Conservation (phyloP, 2,329 filamentous ascomycete genomes). For the Botryotinia calthae region DNA sequence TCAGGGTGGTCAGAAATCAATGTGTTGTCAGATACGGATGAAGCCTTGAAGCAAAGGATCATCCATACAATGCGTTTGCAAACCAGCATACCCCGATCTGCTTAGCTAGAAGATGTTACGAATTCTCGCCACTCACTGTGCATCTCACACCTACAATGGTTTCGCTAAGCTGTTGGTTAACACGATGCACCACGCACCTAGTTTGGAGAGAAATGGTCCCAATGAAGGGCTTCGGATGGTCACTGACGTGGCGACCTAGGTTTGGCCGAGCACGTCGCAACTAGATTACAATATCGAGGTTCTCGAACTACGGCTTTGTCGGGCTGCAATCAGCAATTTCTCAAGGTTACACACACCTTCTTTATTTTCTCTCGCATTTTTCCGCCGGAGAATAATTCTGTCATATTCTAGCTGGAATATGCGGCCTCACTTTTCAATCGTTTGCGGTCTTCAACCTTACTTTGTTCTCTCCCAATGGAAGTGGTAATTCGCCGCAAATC, state of each 20-base stretch:
- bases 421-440: constrained; percentile 15
- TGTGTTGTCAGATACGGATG: constrained; percentile 36
- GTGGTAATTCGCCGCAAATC: constrained; percentile 12
- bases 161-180: constrained; percentile 22
- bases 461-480: constrained; percentile 3
- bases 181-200: constrained; percentile 18
- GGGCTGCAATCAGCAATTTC: constrained; percentile 25
- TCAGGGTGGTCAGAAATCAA: constrained; percentile 23
- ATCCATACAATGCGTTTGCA: constrained; percentile 19
- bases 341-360: constrained; percentile 26
- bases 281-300: constrained; percentile 18
- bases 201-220: constrained; percentile 28
- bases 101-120: constrained; percentile 20
- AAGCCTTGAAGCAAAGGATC: constrained; percentile 25
- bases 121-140: constrained; percentile 29
- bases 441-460: constrained; percentile 4
- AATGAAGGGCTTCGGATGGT: constrained; percentile 26
- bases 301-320: constrained; percentile 26
- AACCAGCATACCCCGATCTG: constrained; percentile 10
- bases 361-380: constrained; percentile 26
- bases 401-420: constrained; percentile 18
- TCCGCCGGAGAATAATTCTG: constrained; percentile 14
- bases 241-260: constrained; percentile 38
- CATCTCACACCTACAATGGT: constrained; percentile 23
- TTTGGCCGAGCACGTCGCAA: constrained; percentile 31